A percentile compares a stretch with the other conserved stretches of the same genome.
phyloP scores from a whole-genome alignment of 2,329 filamentous ascomycete genomes.

The Nothopassalora personata region DNA sequence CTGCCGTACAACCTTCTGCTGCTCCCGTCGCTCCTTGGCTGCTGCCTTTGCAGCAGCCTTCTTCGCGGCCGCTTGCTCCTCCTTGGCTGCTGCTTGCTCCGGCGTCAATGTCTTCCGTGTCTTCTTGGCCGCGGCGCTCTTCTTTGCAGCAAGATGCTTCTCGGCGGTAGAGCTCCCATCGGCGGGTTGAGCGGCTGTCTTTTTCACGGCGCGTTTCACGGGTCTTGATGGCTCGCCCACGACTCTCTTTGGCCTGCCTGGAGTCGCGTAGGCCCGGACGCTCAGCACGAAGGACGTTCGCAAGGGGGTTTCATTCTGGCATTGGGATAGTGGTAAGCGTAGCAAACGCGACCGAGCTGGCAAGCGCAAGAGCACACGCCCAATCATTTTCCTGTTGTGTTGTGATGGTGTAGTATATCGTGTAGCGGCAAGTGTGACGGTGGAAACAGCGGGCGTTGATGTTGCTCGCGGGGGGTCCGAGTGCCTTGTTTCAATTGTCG shows the following conservation, averaged over 20 bases:
- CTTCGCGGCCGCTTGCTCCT: conserved; percentile 1
- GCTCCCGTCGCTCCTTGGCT: conserved; percentile 8
- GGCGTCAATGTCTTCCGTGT: conserved; percentile 12
- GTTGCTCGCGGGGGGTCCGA: neutral
- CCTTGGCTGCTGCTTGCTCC: conserved; percentile 17
- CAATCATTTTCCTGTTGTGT: conserved; percentile 15
- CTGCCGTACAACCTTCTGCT: conserved; percentile 1
- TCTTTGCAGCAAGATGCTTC: conserved; percentile 20
- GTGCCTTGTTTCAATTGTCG: neutral
- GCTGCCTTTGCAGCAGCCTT: conserved; percentile 5
- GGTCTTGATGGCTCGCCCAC: conserved; percentile 30
- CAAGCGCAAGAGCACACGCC: conserved; percentile 20
- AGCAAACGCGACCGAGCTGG: conserved; percentile 20
- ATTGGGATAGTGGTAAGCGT: conserved; percentile 8
- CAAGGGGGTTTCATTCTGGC: conserved; percentile 6
- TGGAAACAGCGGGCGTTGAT: neutral
- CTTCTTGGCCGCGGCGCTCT: conserved; percentile 17
- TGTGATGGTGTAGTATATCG: neutral
- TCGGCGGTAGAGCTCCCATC: conserved; percentile 20
- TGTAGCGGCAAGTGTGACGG: neutral
- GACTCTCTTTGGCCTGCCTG: conserved; percentile 29
- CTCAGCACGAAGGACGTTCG: conserved; percentile 12
- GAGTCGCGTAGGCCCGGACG: conserved; percentile 25
- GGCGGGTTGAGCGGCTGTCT: conserved; percentile 16
- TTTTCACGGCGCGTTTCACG: conserved; percentile 29